phyloP scores from a whole-genome alignment of 148 eudicot genomes.

The Vaccinium macrocarpon region DNA sequence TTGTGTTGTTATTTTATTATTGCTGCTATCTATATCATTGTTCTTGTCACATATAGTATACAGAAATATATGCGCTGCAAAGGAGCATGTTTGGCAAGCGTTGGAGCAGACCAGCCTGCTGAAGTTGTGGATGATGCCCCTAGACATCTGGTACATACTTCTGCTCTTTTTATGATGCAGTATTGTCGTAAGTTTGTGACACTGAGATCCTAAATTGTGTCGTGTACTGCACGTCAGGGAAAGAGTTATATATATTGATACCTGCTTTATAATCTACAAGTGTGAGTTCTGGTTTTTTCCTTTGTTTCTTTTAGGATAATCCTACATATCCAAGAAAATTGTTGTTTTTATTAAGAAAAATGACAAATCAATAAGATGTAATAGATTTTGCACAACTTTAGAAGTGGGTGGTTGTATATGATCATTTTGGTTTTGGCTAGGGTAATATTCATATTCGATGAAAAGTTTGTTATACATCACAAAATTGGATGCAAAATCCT shows the following conservation, averaged over 20 bases:
- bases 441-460: not conserved
- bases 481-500: not conserved
- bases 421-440: not conserved
- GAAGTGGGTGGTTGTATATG: not conserved
- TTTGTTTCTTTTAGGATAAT: not conserved
- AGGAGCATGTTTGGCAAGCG: constrained; percentile 84
- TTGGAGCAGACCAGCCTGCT: constrained; percentile 96
- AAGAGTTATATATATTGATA: not conserved
- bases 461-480: not conserved
- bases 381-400: not conserved
- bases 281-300: not conserved
- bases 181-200: not conserved
- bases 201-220: not conserved
- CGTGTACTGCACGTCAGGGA: not conserved
- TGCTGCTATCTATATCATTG: not conserved
- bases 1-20: not conserved
- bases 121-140: constrained; percentile 97
- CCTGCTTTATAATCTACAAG: not conserved
- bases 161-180: constrained; percentile 4
- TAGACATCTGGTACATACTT: constrained; percentile 69
- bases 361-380: not conserved
- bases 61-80: constrained; percentile 82
- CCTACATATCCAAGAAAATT: not conserved
- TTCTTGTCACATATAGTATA: constrained; percentile 40
- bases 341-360: not conserved